phyloP scores from a whole-genome alignment of 139 green algal genomes.

The Nannochloris sp. region DNA sequence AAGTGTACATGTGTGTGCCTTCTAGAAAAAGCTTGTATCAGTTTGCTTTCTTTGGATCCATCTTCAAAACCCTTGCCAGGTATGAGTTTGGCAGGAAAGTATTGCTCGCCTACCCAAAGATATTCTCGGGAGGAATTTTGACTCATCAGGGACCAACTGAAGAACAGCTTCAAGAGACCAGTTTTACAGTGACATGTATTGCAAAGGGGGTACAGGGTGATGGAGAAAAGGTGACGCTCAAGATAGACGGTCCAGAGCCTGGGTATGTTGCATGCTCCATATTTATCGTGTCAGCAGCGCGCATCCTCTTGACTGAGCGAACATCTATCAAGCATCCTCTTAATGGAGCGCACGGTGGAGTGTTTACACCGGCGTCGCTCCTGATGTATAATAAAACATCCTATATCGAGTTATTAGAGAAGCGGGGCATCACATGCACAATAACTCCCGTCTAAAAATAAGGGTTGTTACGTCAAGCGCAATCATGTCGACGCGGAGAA shows the following conservation, averaged over 20 bases:
- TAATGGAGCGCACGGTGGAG: neutral
- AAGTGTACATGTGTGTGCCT: conserved; percentile 35
- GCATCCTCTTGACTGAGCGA: conserved; percentile 41
- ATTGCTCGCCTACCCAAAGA: conserved; percentile 32
- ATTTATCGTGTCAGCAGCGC: conserved; percentile 42
- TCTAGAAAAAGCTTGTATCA: conserved; percentile 20
- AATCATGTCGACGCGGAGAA: no score
- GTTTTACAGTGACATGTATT: conserved; percentile 36
- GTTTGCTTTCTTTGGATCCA: conserved; percentile 31
- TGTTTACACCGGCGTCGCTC: conserved; percentile 25
- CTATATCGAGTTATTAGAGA: conserved; percentile 24
- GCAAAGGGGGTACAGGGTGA: conserved; percentile 11
- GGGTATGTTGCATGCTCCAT: conserved; percentile 51
- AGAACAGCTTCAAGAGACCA: conserved; percentile 40
- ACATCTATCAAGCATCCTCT: neutral
- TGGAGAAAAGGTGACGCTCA: conserved; percentile 22
- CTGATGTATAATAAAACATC: conserved; percentile 15
- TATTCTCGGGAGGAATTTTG: conserved; percentile 47
- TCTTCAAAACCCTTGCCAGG: conserved; percentile 34
- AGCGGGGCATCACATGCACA: conserved; percentile 26
- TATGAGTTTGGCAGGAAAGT: conserved; percentile 33
- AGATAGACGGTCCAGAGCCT: conserved; percentile 40
- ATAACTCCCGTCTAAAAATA: neutral
- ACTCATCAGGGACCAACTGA: conserved; percentile 40
- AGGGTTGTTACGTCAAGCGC: no score